Conservation (phyloP, 495 filamentous ascomycete genomes). For the Tuber aestivum region DNA sequence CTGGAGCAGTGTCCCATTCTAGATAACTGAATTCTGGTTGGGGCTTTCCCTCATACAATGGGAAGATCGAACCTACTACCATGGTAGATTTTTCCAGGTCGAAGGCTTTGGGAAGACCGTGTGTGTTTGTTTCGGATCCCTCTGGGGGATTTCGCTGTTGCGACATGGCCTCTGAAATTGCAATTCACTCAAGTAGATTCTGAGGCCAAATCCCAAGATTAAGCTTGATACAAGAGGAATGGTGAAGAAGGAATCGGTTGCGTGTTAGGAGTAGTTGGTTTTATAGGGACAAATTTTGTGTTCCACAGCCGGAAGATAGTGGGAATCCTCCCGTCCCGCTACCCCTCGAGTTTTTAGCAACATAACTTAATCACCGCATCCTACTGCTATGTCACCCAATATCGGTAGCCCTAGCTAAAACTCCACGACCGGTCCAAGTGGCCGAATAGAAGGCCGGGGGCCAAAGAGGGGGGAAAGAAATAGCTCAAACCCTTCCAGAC, state of each 20-base stretch:
- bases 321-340: background rate
- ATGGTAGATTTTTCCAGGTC: background rate
- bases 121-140: background rate
- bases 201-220: background rate
- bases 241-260: background rate
- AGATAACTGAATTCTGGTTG: slow-evolving; percentile 26
- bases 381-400: background rate
- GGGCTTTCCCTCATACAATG: background rate
- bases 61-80: background rate
- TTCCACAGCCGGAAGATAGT: background rate
- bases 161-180: background rate
- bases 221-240: background rate
- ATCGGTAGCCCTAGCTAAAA: background rate
- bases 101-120: background rate
- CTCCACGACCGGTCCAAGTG: background rate
- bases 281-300: background rate
- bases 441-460: background rate
- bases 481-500: background rate
- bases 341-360: background rate
- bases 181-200: background rate
- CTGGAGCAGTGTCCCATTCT: slow-evolving; percentile 30
- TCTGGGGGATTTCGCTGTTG: background rate
- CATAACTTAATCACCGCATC: background rate
- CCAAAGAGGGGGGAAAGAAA: background rate
- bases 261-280: background rate